Percentiles rank a stretch among this genome's conserved stretches.
These are phyloP conservation scores for Lindgomyces ingoldianus DNA, from an alignment of 495 filamentous ascomycete species.

Conservation along the genomic window DNA sequence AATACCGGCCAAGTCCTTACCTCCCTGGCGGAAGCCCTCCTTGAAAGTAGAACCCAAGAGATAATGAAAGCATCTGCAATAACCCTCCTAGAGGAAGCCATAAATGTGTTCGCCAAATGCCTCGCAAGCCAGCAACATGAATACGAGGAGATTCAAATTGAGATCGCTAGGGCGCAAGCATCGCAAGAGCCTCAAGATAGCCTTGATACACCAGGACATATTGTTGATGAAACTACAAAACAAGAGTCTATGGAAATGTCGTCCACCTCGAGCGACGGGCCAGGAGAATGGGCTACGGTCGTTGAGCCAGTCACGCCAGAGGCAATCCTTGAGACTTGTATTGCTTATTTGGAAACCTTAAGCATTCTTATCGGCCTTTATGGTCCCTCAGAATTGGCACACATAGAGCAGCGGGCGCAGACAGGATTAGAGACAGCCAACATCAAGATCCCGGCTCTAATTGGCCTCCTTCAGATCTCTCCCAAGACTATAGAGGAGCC, in stretches of 20 bases:
- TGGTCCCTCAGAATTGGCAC: conserved; percentile 26
- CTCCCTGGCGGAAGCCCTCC: conserved; percentile 61
- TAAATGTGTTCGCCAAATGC: conserved; percentile 65
- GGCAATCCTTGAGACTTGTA: conserved; percentile 63
- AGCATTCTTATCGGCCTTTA: conserved; percentile 49
- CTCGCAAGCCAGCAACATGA: conserved; percentile 59
- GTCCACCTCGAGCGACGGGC: conserved; percentile 45
- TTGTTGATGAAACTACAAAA: conserved; percentile 8
- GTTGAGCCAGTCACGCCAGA: conserved; percentile 62
- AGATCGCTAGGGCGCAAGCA: conserved; percentile 33
- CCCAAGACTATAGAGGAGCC: conserved; percentile 6
- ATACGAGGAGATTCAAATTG: conserved; percentile 55
- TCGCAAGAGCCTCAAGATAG: conserved; percentile 44
- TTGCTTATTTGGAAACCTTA: conserved; percentile 62
- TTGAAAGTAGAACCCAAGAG: conserved; percentile 51
- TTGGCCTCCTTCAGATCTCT: conserved; percentile 25
- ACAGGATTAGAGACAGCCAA: conserved; percentile 44
- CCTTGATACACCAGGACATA: conserved; percentile 21
- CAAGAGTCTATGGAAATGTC: conserved; percentile 37
- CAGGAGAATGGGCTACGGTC: conserved; percentile 61
- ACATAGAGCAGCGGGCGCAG: conserved; percentile 49
- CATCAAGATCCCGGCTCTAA: conserved; percentile 52
- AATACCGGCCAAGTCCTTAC: conserved; percentile 70
- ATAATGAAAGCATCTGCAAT: conserved; percentile 42
- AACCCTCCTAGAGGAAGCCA: conserved; percentile 59